A percentile compares a stretch with the other conserved stretches of the same genome.
These are phyloP conservation scores for Cyclotella kingstonii DNA, from an alignment of 108 stramenopile species.

Conservation along the genomic window DNA sequence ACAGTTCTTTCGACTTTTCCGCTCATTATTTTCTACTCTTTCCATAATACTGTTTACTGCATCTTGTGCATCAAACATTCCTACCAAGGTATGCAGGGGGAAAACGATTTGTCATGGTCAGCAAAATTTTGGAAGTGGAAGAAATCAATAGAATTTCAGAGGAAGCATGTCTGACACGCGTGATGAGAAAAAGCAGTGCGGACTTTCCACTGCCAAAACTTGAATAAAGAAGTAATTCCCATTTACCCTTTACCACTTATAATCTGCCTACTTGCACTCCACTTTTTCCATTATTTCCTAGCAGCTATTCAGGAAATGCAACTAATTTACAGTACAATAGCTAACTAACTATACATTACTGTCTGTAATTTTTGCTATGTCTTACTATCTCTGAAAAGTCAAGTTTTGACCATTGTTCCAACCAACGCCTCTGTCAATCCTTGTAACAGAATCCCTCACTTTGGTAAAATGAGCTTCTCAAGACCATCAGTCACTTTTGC, in stretches of 20 bases:
- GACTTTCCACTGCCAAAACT: not conserved
- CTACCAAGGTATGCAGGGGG: conserved; percentile 81
- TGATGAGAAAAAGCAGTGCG: conserved; percentile 19
- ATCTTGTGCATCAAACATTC: not conserved
- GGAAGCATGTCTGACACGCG: conserved; percentile 39
- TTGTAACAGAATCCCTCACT: no score
- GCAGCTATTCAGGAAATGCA: no score
- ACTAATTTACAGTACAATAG: no score
- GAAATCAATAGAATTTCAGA: conserved; percentile 56
- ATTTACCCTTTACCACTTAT: no score
- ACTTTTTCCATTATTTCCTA: no score
- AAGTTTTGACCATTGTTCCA: no score
- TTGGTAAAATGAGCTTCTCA: conserved; percentile 55
- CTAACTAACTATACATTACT: no score
- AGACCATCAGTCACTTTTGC: conserved; percentile 87
- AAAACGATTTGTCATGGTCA: conserved; percentile 68
- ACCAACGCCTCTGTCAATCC: no score
- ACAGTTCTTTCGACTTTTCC: not conserved
- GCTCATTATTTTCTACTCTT: not conserved
- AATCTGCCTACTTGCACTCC: no score
- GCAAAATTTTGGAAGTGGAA: conserved; percentile 83
- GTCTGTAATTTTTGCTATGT: no score
- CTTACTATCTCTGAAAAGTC: no score
- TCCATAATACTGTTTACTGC: not conserved
- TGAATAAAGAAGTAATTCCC: no score